A percentile compares a stretch with the other conserved stretches of the same genome.
phyloP scores from a whole-genome alignment of 2,329 filamentous ascomycete genomes.

The Alternaria novae-zelandiae region DNA sequence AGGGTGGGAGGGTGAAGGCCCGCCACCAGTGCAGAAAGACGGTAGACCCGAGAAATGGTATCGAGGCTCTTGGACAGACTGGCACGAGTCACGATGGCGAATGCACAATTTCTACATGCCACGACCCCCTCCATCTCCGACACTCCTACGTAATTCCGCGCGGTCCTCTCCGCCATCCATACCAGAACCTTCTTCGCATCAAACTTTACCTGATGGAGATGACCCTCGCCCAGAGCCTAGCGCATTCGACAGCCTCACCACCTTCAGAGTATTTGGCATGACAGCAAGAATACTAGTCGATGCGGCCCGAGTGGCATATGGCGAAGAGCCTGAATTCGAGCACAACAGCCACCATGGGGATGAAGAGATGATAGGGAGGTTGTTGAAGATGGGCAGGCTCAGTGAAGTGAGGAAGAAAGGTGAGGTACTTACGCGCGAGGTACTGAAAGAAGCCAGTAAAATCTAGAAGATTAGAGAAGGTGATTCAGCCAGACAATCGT shows the following conservation, averaged over 20 bases:
- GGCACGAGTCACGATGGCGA: constrained; percentile 78
- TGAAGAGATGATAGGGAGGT: constrained; percentile 66
- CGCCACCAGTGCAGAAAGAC: constrained; percentile 49
- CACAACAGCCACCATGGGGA: constrained; percentile 69
- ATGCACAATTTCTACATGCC: constrained; percentile 95
- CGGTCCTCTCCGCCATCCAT: neutral
- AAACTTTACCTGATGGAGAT: constrained; percentile 20
- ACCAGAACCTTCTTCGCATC: constrained; percentile 1
- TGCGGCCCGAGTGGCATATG: constrained; percentile 83
- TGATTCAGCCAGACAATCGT: neutral
- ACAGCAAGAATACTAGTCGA: constrained; percentile 91
- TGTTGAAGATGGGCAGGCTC: constrained; percentile 64
- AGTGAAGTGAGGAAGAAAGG: constrained; percentile 58
- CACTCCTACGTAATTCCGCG: constrained; percentile 9
- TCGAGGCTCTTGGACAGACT: constrained; percentile 79
- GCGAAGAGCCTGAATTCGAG: constrained; percentile 83
- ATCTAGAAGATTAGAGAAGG: constrained; percentile 28
- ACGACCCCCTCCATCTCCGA: constrained; percentile 22
- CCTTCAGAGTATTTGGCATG: constrained; percentile 94
- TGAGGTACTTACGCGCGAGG: constrained; percentile 60
- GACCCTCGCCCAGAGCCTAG: constrained; percentile 47
- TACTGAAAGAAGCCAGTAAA: constrained; percentile 59
- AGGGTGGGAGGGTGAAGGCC: constrained; percentile 54
- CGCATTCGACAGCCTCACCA: constrained; percentile 51
- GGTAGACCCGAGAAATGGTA: constrained; percentile 74